Percentiles rank a stretch among this genome's conserved stretches.
Conservation (phyloP, 73 alveolate species). For the Uronychia binucleata region DNA sequence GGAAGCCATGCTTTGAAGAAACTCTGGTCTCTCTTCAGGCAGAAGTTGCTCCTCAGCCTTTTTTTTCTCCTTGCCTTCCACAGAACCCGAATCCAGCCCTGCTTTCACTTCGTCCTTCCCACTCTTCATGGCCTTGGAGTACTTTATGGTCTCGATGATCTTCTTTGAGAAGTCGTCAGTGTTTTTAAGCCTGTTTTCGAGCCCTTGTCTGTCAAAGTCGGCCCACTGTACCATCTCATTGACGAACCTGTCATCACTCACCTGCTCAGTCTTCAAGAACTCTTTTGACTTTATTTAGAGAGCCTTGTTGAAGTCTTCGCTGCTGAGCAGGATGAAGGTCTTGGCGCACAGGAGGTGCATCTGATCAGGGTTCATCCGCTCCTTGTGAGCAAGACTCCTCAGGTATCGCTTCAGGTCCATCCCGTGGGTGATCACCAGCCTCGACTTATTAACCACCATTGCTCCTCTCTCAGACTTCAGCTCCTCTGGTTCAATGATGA, state of each 20-base stretch:
- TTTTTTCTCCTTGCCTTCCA: neutral
- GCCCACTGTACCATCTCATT: constrained; percentile 48
- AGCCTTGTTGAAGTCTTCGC: neutral
- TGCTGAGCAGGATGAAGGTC: constrained; percentile 4
- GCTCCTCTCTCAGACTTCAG: constrained; percentile 11
- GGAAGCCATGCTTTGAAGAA: neutral
- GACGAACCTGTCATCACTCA: constrained; percentile 18
- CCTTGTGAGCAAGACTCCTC: constrained; percentile 13
- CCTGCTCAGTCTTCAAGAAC: constrained; percentile 8
- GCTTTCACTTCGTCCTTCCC: neutral
- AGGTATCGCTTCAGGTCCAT: constrained; percentile 43
- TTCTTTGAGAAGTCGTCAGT: neutral
- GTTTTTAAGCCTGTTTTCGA: constrained; percentile 2
- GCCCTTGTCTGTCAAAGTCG: constrained; percentile 11
- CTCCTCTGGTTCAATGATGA: constrained; percentile 39
- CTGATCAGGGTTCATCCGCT: neutral
- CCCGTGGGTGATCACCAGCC: constrained; percentile 41
- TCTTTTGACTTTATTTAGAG: neutral
- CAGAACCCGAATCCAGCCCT: neutral
- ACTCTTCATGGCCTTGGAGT: neutral
- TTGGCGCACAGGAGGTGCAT: neutral
- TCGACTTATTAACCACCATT: constrained; percentile 20
- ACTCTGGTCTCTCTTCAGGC: constrained; percentile 35
- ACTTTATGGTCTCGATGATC: neutral
- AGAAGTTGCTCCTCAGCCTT: neutral